Percentiles rank a stretch among this genome's conserved stretches.
These are phyloP conservation scores for Collariella sp. DNA, from an alignment of 495 filamentous ascomycete genomes.

Conservation along the genomic window DNA sequence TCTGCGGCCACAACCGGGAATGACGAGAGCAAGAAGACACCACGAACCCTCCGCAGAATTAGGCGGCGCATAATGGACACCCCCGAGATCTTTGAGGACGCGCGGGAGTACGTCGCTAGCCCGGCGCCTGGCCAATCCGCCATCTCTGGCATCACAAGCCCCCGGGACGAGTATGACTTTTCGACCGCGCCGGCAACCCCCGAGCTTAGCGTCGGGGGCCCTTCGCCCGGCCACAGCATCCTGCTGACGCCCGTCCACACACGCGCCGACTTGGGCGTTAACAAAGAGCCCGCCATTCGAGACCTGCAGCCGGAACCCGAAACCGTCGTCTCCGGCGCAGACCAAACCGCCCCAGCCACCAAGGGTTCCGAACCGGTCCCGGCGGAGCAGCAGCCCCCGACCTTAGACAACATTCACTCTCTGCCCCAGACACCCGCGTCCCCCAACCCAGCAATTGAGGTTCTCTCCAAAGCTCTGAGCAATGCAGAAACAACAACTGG, in stretches of 20 bases:
- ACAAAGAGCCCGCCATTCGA: conserved; percentile 9
- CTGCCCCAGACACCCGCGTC: no score
- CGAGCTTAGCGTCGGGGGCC: conserved; percentile 26
- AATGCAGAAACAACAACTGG: background rate
- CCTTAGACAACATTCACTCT: no score
- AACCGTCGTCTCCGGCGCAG: conserved; percentile 8
- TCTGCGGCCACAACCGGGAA: background rate
- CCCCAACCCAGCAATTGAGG: no score
- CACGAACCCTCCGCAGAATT: background rate
- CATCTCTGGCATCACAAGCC: conserved; percentile 1
- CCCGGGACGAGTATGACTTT: conserved; percentile 18
- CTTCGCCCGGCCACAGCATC: conserved; percentile 32
- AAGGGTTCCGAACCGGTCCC: background rate
- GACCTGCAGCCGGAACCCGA: conserved; percentile 9
- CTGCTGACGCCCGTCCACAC: conserved; percentile 20
- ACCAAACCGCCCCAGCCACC: background rate
- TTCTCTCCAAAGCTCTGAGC: background rate
- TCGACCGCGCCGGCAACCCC: conserved; percentile 35
- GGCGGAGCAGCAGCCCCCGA: no score
- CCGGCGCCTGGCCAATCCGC: conserved; percentile 5
- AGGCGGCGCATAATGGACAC: conserved; percentile 20
- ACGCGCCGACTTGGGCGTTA: conserved; percentile 12
- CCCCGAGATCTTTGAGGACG: conserved; percentile 17
- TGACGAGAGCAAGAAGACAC: background rate
- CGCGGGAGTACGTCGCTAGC: conserved; percentile 13